Base-by-base conservation (phyloP, 1,284 basidiomycete species). In the Dichomitus squalens region DNA sequence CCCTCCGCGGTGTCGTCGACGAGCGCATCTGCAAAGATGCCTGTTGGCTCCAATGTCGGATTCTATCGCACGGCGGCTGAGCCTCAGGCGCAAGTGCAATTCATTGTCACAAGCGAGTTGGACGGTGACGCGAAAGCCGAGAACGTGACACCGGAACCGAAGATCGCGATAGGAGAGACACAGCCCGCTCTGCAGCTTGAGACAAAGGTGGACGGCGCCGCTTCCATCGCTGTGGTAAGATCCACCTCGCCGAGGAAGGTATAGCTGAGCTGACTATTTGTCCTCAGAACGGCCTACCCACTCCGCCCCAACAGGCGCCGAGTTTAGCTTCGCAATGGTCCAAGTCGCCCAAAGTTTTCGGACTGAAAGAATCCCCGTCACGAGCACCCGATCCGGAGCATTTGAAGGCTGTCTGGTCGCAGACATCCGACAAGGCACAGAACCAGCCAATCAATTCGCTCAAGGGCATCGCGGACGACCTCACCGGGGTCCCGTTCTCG, bases 401-500 rank as follows among this genome's bases (percentile, higher is more conserved):
- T 64, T 74, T 93, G 52, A 92, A 89, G 71, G 87, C 89, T 31
- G 83, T 93, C 9, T 93, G 91, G 91, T 88, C 88, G n/a, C 86
- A 90, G 67, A 79, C 85, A 8, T 80, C 90, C 2, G 83, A 86
- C 65, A 86, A 88, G 68, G 76, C 83, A 11, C 79, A 80, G 50
- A 69, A 82, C 14, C 83, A 85, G 44, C 75, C 83, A 8, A 77
- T 88, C n/a, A 93, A 93, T 69, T 93, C 90, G 0, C 72, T 93
- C 59, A 84, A 91, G 67, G 85, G 84, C 16, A 91, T 93, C 52
- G 84, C 84, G 20, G 90, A 93, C 67, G 90, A 93, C 67, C 75
- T 91, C 58, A 86, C 86, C 29, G 78, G 85, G 36, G 75, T 92
- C 34, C 88, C 90, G 11, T 90, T 91, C 71, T 87, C 86, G 4